Evolutionary conservation across 2,329 filamentous ascomycete genomes (phyloP).

Genomic region (Alternaria burnsii): DNA sequence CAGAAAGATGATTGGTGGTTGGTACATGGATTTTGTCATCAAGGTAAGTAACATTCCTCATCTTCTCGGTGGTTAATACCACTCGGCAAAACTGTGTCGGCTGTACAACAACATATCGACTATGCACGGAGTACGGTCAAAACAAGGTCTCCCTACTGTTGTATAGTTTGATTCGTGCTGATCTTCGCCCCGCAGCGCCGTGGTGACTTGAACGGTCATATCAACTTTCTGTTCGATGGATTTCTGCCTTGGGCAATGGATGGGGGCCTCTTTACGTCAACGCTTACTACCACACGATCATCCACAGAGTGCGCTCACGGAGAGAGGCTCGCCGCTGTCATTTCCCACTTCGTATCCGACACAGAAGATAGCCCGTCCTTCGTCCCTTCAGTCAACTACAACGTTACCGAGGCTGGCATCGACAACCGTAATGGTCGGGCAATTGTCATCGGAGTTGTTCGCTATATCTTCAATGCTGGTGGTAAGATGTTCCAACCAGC

Average conservation of each 20-base stretch:
- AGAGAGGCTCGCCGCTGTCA: constrained; percentile 46
- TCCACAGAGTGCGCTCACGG: constrained; percentile 53
- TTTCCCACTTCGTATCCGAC: constrained; percentile 42
- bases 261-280: constrained; percentile 55
- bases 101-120: not conserved
- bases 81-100: not conserved
- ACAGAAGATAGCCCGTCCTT: constrained; percentile 7
- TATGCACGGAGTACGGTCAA: not conserved
- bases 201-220: constrained; percentile 15
- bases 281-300: constrained; percentile 42
- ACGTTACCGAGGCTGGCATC: constrained; percentile 5
- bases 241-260: constrained; percentile 60
- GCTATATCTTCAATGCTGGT: constrained; percentile 46
- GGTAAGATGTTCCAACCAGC: constrained; percentile 53
- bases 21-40: constrained; percentile 51
- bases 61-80: too few species aligned
- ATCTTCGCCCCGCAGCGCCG: constrained; percentile 1
- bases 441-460: constrained; percentile 45
- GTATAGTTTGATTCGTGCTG: not conserved
- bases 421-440: constrained; percentile 16
- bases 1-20: constrained; percentile 56
- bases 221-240: constrained; percentile 48
- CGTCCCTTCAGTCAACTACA: not conserved
- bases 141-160: not conserved
- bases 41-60: constrained; percentile 15